Evolutionary conservation across 2,329 filamentous ascomycete species (phyloP), one percentile per base, ranked within the genome.

Genomic region (Biscogniauxia sp.): DNA sequence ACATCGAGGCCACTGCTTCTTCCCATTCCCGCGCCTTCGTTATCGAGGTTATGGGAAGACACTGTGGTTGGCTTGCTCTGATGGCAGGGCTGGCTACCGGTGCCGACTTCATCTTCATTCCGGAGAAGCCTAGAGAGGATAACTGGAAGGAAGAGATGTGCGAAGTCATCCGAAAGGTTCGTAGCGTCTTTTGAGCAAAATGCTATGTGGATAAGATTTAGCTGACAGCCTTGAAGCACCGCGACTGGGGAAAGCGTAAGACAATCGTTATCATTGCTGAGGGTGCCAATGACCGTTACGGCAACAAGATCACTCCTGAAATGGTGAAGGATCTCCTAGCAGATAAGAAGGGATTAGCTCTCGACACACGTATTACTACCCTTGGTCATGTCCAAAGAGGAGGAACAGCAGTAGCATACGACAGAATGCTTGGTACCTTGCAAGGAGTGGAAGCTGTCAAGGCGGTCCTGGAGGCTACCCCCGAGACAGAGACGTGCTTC

Each of bases 261-360:
- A 98, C 95, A 1, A 98, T 98, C 70, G 94, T 99, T 70, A 97
- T 99, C 70, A 90, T 99, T 56, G 95, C 95, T 56, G 95, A 99
- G 78, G 95, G 95, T 67, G 95, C 95, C 53, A 89, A 93, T 67
- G 93, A 97, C 77, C 84, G 85, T 65, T 79, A 94, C 57, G 86
- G 97, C 61, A 90, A 89, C 73, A 94, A 92, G 77, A 96, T 99
- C 70, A 87, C 87, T 0, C 88, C 92, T 9, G 79, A 82, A 19
- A 89, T 90, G 77, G 91, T 99, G 76, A 97, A 95, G 75, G 86
- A 94, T 68, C 86, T 98, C 55, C 85, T 99, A n/a, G 89, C 92
- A 45, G 85, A 89, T 71, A 86, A 86, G 72, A 80, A 90, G 20
- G 88, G 90, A 11, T 85, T 97, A 5, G 88, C 86, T 53, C 84